Evolutionary conservation across 2,329 filamentous ascomycete species (phyloP), one percentile per base, ranked within the genome.

Genomic region (Penicillium sp.): DNA sequence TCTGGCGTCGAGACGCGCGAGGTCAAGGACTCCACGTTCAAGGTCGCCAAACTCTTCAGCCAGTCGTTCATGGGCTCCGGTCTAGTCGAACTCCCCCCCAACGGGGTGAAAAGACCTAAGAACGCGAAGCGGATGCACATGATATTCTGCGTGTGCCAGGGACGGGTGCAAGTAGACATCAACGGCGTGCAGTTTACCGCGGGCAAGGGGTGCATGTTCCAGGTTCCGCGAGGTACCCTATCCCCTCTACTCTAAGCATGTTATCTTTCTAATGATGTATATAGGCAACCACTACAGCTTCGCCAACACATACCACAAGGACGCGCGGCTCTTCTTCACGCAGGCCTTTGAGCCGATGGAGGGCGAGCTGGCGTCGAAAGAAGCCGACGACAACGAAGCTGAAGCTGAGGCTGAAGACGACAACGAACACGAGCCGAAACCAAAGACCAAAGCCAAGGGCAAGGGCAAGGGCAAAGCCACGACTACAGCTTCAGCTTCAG

Each of bases 121-220:
- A 97, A 97, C 73, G 89, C 89, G 35, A 83, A 93, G 61, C 92
- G 89, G 76, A 97, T 97, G 90, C 91, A 97, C 69, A 94, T 99
- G 88, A 87, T 89, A 1, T 97, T 97, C 72, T 97, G 96, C 65
- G 88, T 99, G 28, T 87, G 91, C 64, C 82, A 83, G 46, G 94
- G 94, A 21, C 86, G 88, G 62, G 91, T 97, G 20, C 80, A 85
- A 62, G 92, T 96, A 20, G 88, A 85, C 26, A 89, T 76, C 12
- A 72, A 71, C 6, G 73, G 72, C 5, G 70, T 77, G 6, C 71
- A 73, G 58, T 97, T 99, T 70, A 85, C 88, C 56, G 91, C 96
- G 62, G 85, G 87, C 38, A 91, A 89, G 64, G 92, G 93, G 42
- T 93, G 93, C 53, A 88, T 92, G 72, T 97, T 90, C 82, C 92